phyloP scores from a whole-genome alignment of 257 asterid species.

The Mentha longifolia region DNA sequence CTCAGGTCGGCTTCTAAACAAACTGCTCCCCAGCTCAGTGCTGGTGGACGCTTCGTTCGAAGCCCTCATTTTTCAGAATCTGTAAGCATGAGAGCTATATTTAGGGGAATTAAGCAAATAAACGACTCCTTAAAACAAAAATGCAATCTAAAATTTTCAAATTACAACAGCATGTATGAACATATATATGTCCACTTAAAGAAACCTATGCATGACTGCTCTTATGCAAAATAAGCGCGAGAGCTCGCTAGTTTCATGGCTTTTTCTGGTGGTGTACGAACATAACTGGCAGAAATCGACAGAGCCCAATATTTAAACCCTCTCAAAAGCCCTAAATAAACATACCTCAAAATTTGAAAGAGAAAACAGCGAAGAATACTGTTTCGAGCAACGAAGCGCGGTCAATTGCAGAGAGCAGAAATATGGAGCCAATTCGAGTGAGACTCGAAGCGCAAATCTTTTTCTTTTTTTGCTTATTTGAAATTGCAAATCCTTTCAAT shows the following conservation, averaged over 20 bases:
- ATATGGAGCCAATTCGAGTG: constrained; percentile 36
- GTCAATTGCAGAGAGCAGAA: constrained; percentile 14
- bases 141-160: background rate
- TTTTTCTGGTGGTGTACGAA: constrained; percentile 1
- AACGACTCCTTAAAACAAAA: background rate
- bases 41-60: constrained; percentile 69
- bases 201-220: constrained; percentile 32
- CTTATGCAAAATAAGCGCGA: constrained; percentile 1
- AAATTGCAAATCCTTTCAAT: background rate
- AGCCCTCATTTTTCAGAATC: constrained; percentile 54
- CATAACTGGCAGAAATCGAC: constrained; percentile 22
- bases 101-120: background rate
- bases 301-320: constrained; percentile 16
- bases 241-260: background rate
- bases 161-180: constrained; percentile 22
- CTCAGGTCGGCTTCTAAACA: constrained; percentile 46
- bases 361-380: background rate
- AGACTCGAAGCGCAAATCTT: constrained; percentile 14
- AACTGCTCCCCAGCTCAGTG: constrained; percentile 46
- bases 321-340: constrained; percentile 43
- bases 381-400: constrained; percentile 23
- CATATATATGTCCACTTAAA: constrained; percentile 4
- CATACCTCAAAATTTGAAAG: background rate
- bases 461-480: too few species aligned
- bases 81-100: constrained; percentile 1